Evolutionary conservation across 805 yeast species (phyloP).

Genomic region (Cyberlindnera suaveolens): DNA sequence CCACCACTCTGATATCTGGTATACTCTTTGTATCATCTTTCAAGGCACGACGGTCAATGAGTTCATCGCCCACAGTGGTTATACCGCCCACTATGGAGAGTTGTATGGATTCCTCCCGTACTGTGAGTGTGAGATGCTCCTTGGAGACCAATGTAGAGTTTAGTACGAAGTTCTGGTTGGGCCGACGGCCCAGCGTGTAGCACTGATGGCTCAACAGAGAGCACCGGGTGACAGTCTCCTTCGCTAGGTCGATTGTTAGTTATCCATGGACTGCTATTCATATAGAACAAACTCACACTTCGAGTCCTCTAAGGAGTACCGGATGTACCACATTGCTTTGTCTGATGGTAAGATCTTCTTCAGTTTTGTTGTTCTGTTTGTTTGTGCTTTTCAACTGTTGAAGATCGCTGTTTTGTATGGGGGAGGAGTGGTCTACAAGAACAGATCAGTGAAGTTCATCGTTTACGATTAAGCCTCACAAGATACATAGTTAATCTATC

Average conservation of each 20-base stretch:
- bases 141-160: background rate
- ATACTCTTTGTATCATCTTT: background rate
- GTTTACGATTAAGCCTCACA: no score
- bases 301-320: background rate
- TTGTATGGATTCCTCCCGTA: background rate
- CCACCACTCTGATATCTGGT: background rate
- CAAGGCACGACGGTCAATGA: background rate
- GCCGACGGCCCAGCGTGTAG: background rate
- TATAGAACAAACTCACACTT: background rate
- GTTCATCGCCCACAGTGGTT: background rate
- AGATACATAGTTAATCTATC: no score
- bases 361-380: background rate
- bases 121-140: constrained; percentile 1
- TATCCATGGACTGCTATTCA: background rate
- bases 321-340: constrained; percentile 3
- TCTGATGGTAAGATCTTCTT: background rate
- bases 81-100: background rate
- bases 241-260: background rate
- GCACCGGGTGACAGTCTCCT: background rate
- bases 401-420: no score
- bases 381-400: no score
- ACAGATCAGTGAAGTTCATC: no score
- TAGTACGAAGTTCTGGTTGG: background rate
- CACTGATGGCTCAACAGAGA: background rate
- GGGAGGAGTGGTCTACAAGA: no score